Evolutionary conservation across 768 basidiomycete species (phyloP).

Genomic region (Mycena galericulata): DNA sequence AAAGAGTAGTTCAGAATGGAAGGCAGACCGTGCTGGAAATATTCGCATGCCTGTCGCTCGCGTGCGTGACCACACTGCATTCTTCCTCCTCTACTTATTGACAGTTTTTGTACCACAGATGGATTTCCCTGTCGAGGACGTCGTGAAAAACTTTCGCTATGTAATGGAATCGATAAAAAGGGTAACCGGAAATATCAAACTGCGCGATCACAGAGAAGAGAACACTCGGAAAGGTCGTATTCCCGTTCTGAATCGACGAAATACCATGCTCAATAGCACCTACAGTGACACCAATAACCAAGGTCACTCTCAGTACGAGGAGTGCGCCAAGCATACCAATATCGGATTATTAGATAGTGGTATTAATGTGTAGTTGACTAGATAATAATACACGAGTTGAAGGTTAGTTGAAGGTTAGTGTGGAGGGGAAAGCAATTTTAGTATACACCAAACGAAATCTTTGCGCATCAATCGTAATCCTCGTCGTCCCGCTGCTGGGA

Average conservation of each 20-base stretch:
- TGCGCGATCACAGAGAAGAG: constrained; percentile 50
- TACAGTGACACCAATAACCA: constrained; percentile 80
- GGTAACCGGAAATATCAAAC: constrained; percentile 76
- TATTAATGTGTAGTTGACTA: constrained; percentile 15
- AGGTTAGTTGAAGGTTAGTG: background rate
- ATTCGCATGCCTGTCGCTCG: constrained; percentile 87
- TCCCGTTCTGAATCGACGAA: constrained; percentile 32
- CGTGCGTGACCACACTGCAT: constrained; percentile 54
- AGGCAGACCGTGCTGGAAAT: constrained; percentile 87
- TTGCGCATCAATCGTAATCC: background rate
- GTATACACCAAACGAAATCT: constrained; percentile 4
- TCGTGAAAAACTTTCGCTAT: constrained; percentile 81
- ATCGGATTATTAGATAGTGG: constrained; percentile 73
- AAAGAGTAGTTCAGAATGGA: constrained; percentile 91
- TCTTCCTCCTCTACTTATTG: constrained; percentile 16
- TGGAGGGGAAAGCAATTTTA: constrained; percentile 11
- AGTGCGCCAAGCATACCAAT: constrained; percentile 93
- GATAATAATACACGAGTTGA: constrained; percentile 33
- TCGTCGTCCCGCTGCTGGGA: background rate
- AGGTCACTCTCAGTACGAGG: constrained; percentile 85
- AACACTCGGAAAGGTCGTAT: constrained; percentile 60
- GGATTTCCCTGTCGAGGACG: constrained; percentile 79
- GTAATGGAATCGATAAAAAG: constrained; percentile 82
- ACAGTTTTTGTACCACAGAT: constrained; percentile 56
- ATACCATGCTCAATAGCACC: constrained; percentile 8